These are phyloP conservation scores for Ilyonectria destructans DNA, from an alignment of 2,329 filamentous ascomycete genomes.

Conservation along the genomic window DNA sequence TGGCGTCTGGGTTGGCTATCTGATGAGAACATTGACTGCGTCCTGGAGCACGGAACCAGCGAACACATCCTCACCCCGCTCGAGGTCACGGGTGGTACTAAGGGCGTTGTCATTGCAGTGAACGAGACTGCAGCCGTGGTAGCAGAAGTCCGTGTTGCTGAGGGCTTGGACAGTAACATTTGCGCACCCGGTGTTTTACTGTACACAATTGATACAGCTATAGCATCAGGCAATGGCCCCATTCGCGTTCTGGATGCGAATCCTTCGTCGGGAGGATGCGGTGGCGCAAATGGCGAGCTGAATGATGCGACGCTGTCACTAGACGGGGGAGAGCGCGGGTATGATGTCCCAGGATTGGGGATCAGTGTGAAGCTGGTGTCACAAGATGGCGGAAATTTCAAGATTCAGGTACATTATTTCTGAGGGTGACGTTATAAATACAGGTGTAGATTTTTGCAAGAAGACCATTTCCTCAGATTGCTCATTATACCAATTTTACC, in stretches of 20 bases:
- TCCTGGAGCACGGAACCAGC: slow-evolving; percentile 44
- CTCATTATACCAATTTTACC: too few species aligned
- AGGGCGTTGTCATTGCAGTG: slow-evolving; percentile 33
- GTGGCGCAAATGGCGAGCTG: slow-evolving; percentile 42
- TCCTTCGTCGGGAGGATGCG: slow-evolving; percentile 50
- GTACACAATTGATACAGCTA: slow-evolving; percentile 54
- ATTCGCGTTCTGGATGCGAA: slow-evolving; percentile 54
- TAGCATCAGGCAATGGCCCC: slow-evolving; percentile 50
- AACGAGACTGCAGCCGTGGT: slow-evolving; percentile 48
- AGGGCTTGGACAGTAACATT: slow-evolving; percentile 44
- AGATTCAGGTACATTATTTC: slow-evolving; percentile 24
- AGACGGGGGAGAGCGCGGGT: slow-evolving; percentile 6
- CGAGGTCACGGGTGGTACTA: slow-evolving; percentile 29
- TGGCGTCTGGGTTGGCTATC: slow-evolving; percentile 58
- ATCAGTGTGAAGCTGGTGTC: slow-evolving; percentile 34
- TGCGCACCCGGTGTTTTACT: slow-evolving; percentile 56
- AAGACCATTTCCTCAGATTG: too few species aligned
- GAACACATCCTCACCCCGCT: slow-evolving; percentile 44
- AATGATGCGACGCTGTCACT: slow-evolving; percentile 53
- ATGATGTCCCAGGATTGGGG: slow-evolving; percentile 33
- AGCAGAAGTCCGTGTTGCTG: slow-evolving; percentile 51
- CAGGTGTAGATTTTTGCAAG: too few species aligned
- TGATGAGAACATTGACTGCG: slow-evolving; percentile 54
- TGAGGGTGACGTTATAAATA: not conserved
- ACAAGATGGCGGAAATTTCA: slow-evolving; percentile 19